Evolutionary conservation across 2,329 filamentous ascomycete species (phyloP), one percentile per base, ranked within the genome.

Genomic region (Aspergillus fructus): DNA sequence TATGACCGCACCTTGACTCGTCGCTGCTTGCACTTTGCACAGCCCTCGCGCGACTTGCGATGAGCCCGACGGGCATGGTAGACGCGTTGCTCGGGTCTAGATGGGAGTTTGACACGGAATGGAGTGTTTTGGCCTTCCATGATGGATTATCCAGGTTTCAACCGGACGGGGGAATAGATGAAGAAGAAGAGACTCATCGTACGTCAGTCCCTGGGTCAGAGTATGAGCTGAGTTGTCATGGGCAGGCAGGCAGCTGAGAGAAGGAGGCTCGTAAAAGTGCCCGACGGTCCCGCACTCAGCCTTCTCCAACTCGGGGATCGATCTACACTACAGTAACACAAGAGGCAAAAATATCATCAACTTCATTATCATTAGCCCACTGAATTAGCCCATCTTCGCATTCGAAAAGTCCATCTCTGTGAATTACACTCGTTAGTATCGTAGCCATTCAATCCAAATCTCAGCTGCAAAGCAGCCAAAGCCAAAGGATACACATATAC

Each of bases 331-430:
- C 46, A 34, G 34, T 7, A 7, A 13, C 15, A n/a, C 34, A 45
- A 34, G 19, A 53, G 7, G 21, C 42, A 53, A 42, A 46, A 19
- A 47, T 19, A 33, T 64, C 64, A 67, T 68, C 66, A 55, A 66
- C 56, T 41, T 12, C 49, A 53, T 43, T 46, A 55, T 9, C n/a
- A 34, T 34, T 33, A 24, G 33, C 9, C 19, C 8, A 5, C 21
- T 33, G 34, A 4, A 42, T 74, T 66, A 81, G 52, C 79, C 80
- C 57, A 88, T 85, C 76, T 87, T 85, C 17, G 83, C 85, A 62
- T 86, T 83, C 15, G 81, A 85, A 66, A 88, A 88, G 70, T 88
- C 85, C 85, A 88, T 87, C 75, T 88, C 85, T 77, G 59, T 19
- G 51, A 21, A 27, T 30, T 11, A 30, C 6, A 15, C 54, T 39